Conservation (phyloP, 495 filamentous ascomycete genomes). For the Hypoxylon subgilvum region DNA sequence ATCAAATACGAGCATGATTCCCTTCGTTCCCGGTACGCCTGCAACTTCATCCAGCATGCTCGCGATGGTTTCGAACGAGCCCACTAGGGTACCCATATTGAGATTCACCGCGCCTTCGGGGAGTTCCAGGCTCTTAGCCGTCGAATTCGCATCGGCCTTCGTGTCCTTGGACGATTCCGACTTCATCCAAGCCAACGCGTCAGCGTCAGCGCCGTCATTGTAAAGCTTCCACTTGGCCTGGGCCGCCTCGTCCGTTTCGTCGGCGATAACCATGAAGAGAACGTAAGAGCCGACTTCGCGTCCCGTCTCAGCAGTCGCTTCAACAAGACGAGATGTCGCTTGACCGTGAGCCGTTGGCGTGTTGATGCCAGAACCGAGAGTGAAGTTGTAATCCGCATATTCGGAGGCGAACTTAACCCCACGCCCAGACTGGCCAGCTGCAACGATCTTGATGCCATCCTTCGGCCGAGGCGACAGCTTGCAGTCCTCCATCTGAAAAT, state of each 20-base stretch:
- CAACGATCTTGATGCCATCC: conserved; percentile 36
- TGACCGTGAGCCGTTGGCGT: conserved; percentile 35
- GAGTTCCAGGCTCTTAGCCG: conserved; percentile 30
- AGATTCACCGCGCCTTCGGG: conserved; percentile 43
- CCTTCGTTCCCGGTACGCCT: conserved; percentile 40
- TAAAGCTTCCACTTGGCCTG: conserved; percentile 43
- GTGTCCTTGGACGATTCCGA: conserved; percentile 39
- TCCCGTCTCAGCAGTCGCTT: conserved; percentile 29
- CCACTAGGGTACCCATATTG: conserved; percentile 42
- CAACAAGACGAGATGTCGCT: conserved; percentile 34
- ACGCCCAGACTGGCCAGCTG: conserved; percentile 36
- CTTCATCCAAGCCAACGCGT: conserved; percentile 42
- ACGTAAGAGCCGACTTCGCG: conserved; percentile 42
- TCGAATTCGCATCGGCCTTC: conserved; percentile 41
- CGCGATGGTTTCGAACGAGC: conserved; percentile 40
- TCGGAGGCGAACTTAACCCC: conserved; percentile 43
- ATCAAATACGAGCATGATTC: conserved; percentile 46
- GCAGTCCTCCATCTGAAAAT: conserved; percentile 46
- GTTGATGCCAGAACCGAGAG: conserved; percentile 40
- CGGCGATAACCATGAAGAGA: conserved; percentile 44
- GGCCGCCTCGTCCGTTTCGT: conserved; percentile 42
- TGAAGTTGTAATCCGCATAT: conserved; percentile 43
- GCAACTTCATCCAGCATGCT: conserved; percentile 43
- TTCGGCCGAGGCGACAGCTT: conserved; percentile 43
- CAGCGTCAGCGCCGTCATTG: conserved; percentile 37